A percentile compares a stretch with the other conserved stretches of the same genome.
Conservation (phyloP, 192 early-diverging fungal species). For the Coemansia sp. region DNA sequence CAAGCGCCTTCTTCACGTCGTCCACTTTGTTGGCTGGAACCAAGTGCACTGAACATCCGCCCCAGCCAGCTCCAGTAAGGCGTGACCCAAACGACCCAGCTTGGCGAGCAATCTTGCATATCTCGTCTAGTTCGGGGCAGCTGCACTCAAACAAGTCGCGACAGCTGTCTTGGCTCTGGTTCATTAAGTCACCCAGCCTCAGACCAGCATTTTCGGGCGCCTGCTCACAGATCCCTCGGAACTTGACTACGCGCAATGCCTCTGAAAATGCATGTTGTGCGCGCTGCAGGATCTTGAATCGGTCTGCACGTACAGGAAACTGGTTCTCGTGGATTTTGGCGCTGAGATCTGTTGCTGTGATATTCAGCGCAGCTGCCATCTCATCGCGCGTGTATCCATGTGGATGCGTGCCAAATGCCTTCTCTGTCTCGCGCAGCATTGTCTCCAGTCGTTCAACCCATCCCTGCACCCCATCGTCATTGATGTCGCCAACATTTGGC, state of each 20-base stretch:
- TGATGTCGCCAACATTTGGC: neutral
- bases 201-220: neutral
- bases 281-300: constrained; percentile 75
- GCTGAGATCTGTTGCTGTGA: constrained; percentile 50
- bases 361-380: constrained; percentile 40
- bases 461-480: constrained; percentile 12
- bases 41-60: constrained; percentile 84
- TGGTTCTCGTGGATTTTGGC: constrained; percentile 52
- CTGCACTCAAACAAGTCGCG: constrained; percentile 79
- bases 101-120: constrained; percentile 64
- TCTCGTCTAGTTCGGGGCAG: constrained; percentile 82
- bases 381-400: constrained; percentile 48
- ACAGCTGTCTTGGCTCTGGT: constrained; percentile 85
- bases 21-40: constrained; percentile 62
- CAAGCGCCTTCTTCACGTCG: constrained; percentile 64
- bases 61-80: constrained; percentile 95
- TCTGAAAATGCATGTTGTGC: constrained; percentile 86
- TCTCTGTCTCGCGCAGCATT: constrained; percentile 24
- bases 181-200: constrained; percentile 83
- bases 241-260: constrained; percentile 65
- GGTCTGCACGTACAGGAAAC: constrained; percentile 64
- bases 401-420: constrained; percentile 24
- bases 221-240: constrained; percentile 33
- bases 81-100: constrained; percentile 81
- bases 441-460: constrained; percentile 38